These are phyloP conservation scores for Gryganskiella cystojenkinii DNA, from an alignment of 192 early-diverging fungal species.

Conservation along the genomic window DNA sequence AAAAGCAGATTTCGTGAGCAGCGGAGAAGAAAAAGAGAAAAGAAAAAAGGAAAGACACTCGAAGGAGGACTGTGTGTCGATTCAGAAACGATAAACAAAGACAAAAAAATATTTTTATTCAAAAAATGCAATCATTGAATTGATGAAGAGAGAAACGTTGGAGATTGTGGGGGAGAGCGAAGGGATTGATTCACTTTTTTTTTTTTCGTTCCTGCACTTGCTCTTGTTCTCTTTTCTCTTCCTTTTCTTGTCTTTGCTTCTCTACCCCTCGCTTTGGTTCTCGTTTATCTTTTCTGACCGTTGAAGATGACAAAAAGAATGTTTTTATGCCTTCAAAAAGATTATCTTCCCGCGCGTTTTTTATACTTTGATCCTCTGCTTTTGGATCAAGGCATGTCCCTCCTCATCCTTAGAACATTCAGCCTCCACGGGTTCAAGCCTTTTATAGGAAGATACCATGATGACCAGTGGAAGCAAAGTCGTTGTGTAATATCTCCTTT, in stretches of 20 bases:
- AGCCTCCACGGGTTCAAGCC: too few relatives aligned
- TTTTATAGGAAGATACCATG: too few relatives aligned
- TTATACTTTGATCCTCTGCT: too few relatives aligned
- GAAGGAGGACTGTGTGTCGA: conserved; percentile 8
- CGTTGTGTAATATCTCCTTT: too few relatives aligned
- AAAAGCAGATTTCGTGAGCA: not conserved
- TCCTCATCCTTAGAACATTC: too few relatives aligned
- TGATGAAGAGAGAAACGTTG: not conserved
- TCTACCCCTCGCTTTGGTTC: not conserved
- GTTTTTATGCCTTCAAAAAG: too few relatives aligned
- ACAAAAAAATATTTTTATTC: not conserved
- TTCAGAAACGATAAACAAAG: not conserved
- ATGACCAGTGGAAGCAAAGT: too few relatives aligned
- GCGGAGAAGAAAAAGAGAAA: conserved; percentile 10
- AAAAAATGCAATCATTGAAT: not conserved
- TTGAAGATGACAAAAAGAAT: too few relatives aligned
- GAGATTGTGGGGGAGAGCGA: not conserved
- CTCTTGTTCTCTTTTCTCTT: not conserved
- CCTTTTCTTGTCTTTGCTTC: not conserved
- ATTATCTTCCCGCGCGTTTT: too few relatives aligned
- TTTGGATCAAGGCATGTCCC: too few relatives aligned
- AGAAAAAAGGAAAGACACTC: conserved; percentile 25
- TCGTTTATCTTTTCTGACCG: not conserved
- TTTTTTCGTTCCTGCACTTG: conserved; percentile 5
- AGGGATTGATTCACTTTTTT: not conserved